Conservation (phyloP, 208 protist genomes). For the Acanthamoeba healyi region DNA sequence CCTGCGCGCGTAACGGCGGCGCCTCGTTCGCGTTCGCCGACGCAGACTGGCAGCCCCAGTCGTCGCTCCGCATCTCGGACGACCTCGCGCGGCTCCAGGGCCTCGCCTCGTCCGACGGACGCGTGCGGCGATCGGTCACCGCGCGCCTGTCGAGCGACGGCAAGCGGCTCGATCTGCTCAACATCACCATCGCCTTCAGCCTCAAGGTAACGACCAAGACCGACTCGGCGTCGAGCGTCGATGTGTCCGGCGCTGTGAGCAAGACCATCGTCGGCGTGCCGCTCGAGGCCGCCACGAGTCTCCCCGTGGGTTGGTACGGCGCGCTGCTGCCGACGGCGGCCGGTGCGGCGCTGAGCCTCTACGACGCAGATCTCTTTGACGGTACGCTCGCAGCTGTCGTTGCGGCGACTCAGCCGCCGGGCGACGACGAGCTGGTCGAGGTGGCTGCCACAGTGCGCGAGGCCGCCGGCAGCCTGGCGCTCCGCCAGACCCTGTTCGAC, state of each 20-base stretch:
- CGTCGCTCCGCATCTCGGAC: not conserved
- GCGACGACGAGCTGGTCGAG: not conserved
- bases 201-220: not conserved
- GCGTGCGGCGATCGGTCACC: not conserved
- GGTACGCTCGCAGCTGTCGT: not conserved
- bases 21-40: not conserved
- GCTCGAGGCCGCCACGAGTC: not conserved
- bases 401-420: not conserved
- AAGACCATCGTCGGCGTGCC: not conserved
- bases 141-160: not conserved
- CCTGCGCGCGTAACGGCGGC: not conserved
- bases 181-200: not conserved
- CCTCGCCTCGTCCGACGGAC: not conserved
- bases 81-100: not conserved
- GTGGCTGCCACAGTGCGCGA: not conserved
- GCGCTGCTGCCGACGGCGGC: not conserved
- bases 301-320: not conserved
- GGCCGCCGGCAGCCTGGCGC: not conserved
- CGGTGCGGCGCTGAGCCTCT: not conserved
- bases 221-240: not conserved
- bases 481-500: slow-evolving; percentile 13
- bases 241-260: not conserved
- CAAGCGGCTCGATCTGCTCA: not conserved
- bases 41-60: not conserved
- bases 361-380: slow-evolving; percentile 33